A percentile compares a stretch with the other conserved stretches of the same genome.
Evolutionary conservation across 1,284 basidiomycete genomes (phyloP).

Genomic region (Cryptococcus amylolentus): DNA sequence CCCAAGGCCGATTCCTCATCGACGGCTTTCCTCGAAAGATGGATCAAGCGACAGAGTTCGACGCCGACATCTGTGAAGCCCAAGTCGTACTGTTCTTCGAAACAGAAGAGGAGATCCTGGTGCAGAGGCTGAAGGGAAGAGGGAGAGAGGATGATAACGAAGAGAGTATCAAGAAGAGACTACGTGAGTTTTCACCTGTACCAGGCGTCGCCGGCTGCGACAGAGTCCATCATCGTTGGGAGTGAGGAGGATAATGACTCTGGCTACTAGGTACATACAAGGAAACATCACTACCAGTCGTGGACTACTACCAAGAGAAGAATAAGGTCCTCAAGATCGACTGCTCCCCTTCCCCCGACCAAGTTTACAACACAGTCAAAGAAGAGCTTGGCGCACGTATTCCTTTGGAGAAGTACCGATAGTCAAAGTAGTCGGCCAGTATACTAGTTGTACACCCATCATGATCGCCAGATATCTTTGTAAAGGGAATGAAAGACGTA

Average conservation of each 20-base stretch:
- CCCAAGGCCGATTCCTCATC: slow-evolving; percentile 83
- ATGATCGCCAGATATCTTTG: no score
- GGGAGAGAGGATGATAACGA: slow-evolving; percentile 94
- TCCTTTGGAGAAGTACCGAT: background rate
- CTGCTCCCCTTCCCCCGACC: slow-evolving; percentile 67
- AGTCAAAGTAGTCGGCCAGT: no score
- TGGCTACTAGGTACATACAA: slow-evolving; percentile 70
- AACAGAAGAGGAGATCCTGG: slow-evolving; percentile 81
- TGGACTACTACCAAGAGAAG: slow-evolving; percentile 71
- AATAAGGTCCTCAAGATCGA: slow-evolving; percentile 80
- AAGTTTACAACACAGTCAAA: slow-evolving; percentile 65
- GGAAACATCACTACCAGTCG: slow-evolving; percentile 93
- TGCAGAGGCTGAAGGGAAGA: slow-evolving; percentile 82
- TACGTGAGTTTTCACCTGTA: slow-evolving; percentile 58
- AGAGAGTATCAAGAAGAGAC: slow-evolving; percentile 94
- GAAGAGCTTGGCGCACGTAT: slow-evolving; percentile 54
- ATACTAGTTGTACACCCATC: no score
- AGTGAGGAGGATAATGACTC: background rate
- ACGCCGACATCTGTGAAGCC: slow-evolving; percentile 75
- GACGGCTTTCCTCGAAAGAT: slow-evolving; percentile 98
- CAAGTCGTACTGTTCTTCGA: slow-evolving; percentile 80
- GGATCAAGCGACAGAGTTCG: slow-evolving; percentile 95
- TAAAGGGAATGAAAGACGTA: no score
- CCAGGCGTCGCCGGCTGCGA: no score
- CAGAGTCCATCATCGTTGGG: no score